phyloP scores from a whole-genome alignment of 805 yeast genomes.

The Kuraishia ogatae region DNA sequence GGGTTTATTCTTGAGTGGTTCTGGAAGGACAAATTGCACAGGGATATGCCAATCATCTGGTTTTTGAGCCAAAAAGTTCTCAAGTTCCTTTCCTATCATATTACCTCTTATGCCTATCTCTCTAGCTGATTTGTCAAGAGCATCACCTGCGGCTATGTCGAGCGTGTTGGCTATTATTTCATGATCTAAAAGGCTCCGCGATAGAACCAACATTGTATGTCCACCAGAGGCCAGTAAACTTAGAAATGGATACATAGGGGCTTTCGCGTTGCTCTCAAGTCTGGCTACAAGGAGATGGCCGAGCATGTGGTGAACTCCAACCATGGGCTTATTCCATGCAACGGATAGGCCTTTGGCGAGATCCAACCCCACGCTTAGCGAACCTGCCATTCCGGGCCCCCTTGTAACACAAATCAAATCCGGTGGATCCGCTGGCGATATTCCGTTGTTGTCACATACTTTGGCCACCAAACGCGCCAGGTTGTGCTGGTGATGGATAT shows the following conservation, averaged over 20 bases:
- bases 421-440: conserved; percentile 30
- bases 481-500: conserved; percentile 60
- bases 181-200: conserved; percentile 54
- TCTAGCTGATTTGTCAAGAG: conserved; percentile 88
- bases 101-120: conserved; percentile 72
- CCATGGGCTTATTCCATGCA: conserved; percentile 68
- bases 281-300: conserved; percentile 78
- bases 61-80: conserved; percentile 34
- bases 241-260: conserved; percentile 57
- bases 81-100: conserved; percentile 83
- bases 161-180: conserved; percentile 64
- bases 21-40: conserved; percentile 24
- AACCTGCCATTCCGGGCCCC: conserved; percentile 96
- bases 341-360: conserved; percentile 77
- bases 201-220: conserved; percentile 80
- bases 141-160: conserved; percentile 91
- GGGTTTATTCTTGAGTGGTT: conserved; percentile 43
- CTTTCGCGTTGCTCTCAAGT: conserved; percentile 29
- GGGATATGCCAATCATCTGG: conserved; percentile 21
- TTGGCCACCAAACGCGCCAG: conserved; percentile 43
- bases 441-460: conserved; percentile 28
- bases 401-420: conserved; percentile 84
- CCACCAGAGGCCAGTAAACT: conserved; percentile 88
- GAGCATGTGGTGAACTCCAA: conserved; percentile 95
- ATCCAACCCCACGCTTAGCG: conserved; percentile 74